Percentiles rank a stretch among this genome's conserved stretches.
Evolutionary conservation across 108 stramenopile genomes (phyloP).

Genomic region (Skeletonema costatum): DNA sequence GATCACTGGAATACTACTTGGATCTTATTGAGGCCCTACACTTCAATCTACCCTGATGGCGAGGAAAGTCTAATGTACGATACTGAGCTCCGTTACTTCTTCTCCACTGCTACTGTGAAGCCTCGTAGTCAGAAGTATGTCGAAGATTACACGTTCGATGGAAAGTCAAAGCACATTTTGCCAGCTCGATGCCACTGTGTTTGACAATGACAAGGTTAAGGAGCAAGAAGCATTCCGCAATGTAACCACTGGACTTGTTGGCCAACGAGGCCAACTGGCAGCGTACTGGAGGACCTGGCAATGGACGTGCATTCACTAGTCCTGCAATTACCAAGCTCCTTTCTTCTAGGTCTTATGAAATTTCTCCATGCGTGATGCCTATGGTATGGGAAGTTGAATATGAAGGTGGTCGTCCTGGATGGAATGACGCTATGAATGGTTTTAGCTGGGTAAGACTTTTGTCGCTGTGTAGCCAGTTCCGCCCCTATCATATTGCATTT

Average conservation of each 20-base stretch:
- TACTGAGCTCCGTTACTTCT: slow-evolving; percentile 85
- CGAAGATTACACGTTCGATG: slow-evolving; percentile 83
- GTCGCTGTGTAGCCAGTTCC: background rate
- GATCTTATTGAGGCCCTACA: slow-evolving; percentile 91
- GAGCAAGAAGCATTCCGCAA: slow-evolving; percentile 85
- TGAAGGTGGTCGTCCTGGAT: slow-evolving; percentile 95
- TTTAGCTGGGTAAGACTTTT: slow-evolving; percentile 72
- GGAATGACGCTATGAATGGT: slow-evolving; percentile 98
- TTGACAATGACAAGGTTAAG: slow-evolving; percentile 68
- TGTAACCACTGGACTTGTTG: slow-evolving; percentile 72
- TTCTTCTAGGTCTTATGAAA: slow-evolving; percentile 87
- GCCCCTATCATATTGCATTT: background rate
- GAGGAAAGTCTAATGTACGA: slow-evolving; percentile 93
- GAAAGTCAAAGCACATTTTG: slow-evolving; percentile 77
- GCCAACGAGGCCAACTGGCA: slow-evolving; percentile 92
- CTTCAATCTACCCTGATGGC: slow-evolving; percentile 92
- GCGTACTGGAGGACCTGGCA: slow-evolving; percentile 53
- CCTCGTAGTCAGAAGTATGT: slow-evolving; percentile 91
- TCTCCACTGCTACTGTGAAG: slow-evolving; percentile 87
- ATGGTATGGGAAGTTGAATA: slow-evolving; percentile 95
- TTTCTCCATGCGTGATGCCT: slow-evolving; percentile 96
- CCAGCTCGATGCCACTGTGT: slow-evolving; percentile 89
- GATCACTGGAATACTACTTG: slow-evolving; percentile 94
- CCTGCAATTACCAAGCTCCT: slow-evolving; percentile 73
- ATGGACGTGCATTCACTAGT: slow-evolving; percentile 75